Base-by-base conservation (phyloP, 305 asterid species). In the Vinca major region DNA sequence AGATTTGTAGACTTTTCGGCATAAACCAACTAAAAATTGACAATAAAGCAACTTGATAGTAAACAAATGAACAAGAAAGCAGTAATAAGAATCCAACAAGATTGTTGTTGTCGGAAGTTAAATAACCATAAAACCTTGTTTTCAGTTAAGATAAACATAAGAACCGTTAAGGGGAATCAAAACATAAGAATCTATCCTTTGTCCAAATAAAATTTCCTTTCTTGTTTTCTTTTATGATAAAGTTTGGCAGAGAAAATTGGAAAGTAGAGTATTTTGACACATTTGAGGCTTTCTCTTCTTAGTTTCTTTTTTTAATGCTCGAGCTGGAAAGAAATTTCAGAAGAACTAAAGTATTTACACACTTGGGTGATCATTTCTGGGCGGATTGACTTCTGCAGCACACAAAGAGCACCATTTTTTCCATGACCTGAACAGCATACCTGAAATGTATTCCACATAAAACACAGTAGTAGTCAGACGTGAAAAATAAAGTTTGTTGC, bases 381-480 rank as follows among this genome's bases (percentile, higher is more conserved):
- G 71, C 98, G 96, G 66, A 93, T 84, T 71, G 98, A 93, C 78
- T 82, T 86, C 76, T 93, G 96, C 78, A 93, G 98, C 74, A 90
- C 96, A 68, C 84, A 83, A 51, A 93, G 89, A 55, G 98, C 84
- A 52, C 97, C 98, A 84, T 93, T 93, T 75, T 90, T 93, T 74
- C 98, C 98, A 80, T 93, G 98, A 63, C 98, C 98, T 64, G 98
- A 93, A 80, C 98, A 93, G 86, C 98, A 87, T 58, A 90, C 97
- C 98, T 92, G 80, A 69, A 64, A 37, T 76, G 60, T 69, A 76
- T 54, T 52, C 19, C 66, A 52, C 19, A 40, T 36, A 64, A 9
- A 7, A 5, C 5, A 17, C 4, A 17, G 43, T 7, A 53, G 45
- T 45, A 61, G 19, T 3, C 41, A 41, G 7, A 40, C 17, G 13